phyloP scores from a whole-genome alignment of 164 flowering plant genomes.

The Nymphaea colorata region DNA sequence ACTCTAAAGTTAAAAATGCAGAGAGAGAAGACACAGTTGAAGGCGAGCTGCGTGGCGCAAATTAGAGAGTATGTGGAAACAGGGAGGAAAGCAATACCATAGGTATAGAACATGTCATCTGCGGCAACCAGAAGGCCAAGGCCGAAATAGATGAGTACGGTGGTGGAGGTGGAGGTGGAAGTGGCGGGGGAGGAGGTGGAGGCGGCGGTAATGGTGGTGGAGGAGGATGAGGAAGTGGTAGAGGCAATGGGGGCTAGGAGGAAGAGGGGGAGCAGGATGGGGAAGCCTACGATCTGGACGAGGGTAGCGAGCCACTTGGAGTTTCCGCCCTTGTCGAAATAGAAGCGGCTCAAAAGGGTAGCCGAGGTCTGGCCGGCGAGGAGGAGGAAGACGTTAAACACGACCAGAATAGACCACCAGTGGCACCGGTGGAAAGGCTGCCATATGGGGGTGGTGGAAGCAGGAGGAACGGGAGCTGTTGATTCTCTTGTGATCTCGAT shows the following conservation, averaged over 20 bases:
- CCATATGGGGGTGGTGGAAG: background rate
- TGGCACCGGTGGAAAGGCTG: background rate
- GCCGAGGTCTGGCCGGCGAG: constrained; percentile 16
- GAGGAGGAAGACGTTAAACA: constrained; percentile 15
- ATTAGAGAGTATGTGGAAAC: constrained; percentile 21
- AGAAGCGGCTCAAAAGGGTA: constrained; percentile 20
- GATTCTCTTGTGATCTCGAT: background rate
- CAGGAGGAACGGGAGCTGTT: background rate
- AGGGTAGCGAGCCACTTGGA: constrained; percentile 27
- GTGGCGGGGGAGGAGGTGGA: constrained; percentile 1
- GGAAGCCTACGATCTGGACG: constrained; percentile 19
- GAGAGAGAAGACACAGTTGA: constrained; percentile 18
- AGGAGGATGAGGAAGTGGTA: background rate
- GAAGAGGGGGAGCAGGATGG: constrained; percentile 10
- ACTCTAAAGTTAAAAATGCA: background rate
- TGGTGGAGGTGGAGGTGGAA: background rate
- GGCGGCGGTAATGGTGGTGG: background rate
- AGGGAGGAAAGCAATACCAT: constrained; percentile 18
- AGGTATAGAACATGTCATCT: constrained; percentile 19
- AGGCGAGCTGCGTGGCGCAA: constrained; percentile 24
- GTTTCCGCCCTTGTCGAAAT: constrained; percentile 22
- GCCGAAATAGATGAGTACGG: constrained; percentile 5
- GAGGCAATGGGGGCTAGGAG: background rate
- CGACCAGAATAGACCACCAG: constrained; percentile 28
- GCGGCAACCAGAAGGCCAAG: constrained; percentile 13